Evolutionary conservation across 495 filamentous ascomycete species (phyloP), one percentile per base, ranked within the genome.

Genomic region (Aspergillus coremiiformis): DNA sequence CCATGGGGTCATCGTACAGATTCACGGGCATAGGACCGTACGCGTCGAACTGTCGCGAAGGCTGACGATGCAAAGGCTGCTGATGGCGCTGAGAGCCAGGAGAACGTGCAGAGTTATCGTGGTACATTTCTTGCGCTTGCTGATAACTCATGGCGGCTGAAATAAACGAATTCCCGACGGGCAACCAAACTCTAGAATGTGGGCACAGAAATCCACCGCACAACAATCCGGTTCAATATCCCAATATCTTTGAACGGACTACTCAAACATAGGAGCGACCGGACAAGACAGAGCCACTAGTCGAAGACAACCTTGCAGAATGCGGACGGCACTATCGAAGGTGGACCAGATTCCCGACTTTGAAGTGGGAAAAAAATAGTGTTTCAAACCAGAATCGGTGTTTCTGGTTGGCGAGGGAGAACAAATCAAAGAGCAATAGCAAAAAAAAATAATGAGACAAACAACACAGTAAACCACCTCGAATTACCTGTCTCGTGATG

Each of bases 21-120:
- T 80, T 82, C 43, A 75, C 74, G 24, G 79, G 79, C 69, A 79
- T 77, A 37, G 75, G 69, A 44, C 78, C 78, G 66, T 83, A 85
- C 39, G 79, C 74, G 56, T 86, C 83, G 58, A 86, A 86, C 56
- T 89, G 78, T 60, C 83, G 71, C 58, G 84, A 83, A 56, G 85
- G 67, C 65, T 86, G 78, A 59, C 81, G 78, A 59, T 84, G 81
- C 37, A 89, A 74, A 29, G 82, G 81, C 57, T 84, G 78, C 33
- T 81, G 78, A 61, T 82, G 80, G 55, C 80, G 78, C 59, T 80
- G 80, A 44, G 79, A 78, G 54, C 78, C 78, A 51, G 80, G 80
- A 54, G 80, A 83, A 58, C 80, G 80, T 63, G 78, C 75, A 37
- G 77, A 66, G 59, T 77, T 71, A 52, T 80, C 79, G 71, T 81